These are phyloP conservation scores for Tripterygium wilfordii DNA, from an alignment of 177 flowering plant genomes.

Conservation along the genomic window DNA sequence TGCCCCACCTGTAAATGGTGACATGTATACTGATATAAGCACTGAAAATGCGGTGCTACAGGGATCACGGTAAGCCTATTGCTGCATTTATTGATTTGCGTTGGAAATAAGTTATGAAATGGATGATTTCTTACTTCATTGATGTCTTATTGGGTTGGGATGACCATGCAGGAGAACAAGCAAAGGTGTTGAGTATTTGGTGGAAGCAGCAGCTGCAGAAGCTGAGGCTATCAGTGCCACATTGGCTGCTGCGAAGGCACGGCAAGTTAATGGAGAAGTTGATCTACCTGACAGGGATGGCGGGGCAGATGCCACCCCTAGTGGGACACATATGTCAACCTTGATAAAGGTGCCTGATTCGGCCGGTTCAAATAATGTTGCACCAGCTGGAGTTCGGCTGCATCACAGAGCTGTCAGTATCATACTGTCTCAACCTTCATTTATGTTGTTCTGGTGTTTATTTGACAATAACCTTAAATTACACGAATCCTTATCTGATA, in stretches of 20 bases:
- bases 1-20: conserved; percentile 94
- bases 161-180: conserved; percentile 54
- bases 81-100: neutral
- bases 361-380: conserved; percentile 40
- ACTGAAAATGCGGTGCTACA: conserved; percentile 88
- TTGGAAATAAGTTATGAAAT: neutral
- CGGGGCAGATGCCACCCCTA: conserved; percentile 91
- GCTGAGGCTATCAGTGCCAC: conserved; percentile 97
- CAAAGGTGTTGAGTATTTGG: conserved; percentile 98
- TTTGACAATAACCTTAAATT: too few relatives aligned
- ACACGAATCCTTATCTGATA: neutral
- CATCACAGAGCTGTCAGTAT: conserved; percentile 95
- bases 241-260: conserved; percentile 95
- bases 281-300: conserved; percentile 86
- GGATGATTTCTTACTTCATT: neutral
- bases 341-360: conserved; percentile 72
- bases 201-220: conserved; percentile 98
- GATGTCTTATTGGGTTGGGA: conserved; percentile 1
- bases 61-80: conserved; percentile 63
- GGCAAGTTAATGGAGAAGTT: conserved; percentile 92
- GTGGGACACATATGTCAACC: conserved; percentile 71
- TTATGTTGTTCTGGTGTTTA: neutral
- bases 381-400: conserved; percentile 77
- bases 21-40: conserved; percentile 92
- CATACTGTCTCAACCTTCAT: neutral